Percentiles rank a stretch among this genome's conserved stretches.
phyloP scores from a whole-genome alignment of 495 filamentous ascomycete genomes.

The Amphirosellinia nigrospora region DNA sequence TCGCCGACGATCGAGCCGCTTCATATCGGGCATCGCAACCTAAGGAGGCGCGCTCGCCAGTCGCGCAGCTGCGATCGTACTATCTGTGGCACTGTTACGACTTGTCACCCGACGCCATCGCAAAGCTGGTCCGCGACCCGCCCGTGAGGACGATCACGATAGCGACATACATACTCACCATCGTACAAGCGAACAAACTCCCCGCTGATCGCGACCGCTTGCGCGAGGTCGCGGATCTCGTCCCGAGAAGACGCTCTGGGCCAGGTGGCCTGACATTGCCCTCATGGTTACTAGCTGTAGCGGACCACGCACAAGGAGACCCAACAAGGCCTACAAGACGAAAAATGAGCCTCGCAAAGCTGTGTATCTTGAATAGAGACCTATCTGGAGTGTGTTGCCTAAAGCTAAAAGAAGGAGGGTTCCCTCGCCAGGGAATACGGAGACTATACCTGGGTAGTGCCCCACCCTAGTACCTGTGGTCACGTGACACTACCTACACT shows the following conservation, averaged over 20 bases:
- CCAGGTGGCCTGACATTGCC: slow-evolving; percentile 18
- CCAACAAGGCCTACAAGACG: too few relatives aligned
- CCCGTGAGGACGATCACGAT: slow-evolving; percentile 60
- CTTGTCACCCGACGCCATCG: slow-evolving; percentile 52
- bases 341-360: too few relatives aligned
- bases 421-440: too few relatives aligned
- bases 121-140: slow-evolving; percentile 58
- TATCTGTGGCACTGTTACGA: slow-evolving; percentile 63
- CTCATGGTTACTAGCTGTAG: not conserved
- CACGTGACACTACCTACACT: too few relatives aligned
- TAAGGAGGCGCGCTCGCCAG: slow-evolving; percentile 27
- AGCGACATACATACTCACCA: slow-evolving; percentile 54
- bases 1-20: slow-evolving; percentile 43
- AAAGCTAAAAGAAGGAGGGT: too few relatives aligned
- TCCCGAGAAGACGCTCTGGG: slow-evolving; percentile 20
- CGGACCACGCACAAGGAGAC: too few relatives aligned
- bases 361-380: too few relatives aligned
- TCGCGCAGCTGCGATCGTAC: slow-evolving; percentile 61
- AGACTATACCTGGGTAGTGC: too few relatives aligned
- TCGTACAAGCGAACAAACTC: slow-evolving; percentile 48
- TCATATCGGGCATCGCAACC: slow-evolving; percentile 40
- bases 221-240: slow-evolving; percentile 38
- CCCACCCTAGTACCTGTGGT: too few relatives aligned
- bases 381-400: too few relatives aligned
- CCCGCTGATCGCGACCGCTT: slow-evolving; percentile 45